A percentile compares a stretch with the other conserved stretches of the same genome.
Conservation (phyloP, 129 eudicot genomes). For the Lonicera japonica region DNA sequence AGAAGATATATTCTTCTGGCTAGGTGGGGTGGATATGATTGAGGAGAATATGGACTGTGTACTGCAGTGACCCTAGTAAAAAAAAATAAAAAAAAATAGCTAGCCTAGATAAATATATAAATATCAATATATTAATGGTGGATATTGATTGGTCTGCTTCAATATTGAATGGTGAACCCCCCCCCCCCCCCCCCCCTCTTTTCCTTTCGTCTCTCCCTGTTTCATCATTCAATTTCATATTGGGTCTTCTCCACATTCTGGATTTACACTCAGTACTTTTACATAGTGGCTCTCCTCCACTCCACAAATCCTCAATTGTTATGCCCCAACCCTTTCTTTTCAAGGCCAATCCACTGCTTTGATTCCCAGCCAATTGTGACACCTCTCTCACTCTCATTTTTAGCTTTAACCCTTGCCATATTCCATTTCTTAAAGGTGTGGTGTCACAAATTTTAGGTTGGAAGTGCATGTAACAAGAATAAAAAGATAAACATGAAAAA, state of each 20-base stretch:
- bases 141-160: background rate
- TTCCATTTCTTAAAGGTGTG: no score
- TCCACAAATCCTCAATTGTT: background rate
- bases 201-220: background rate
- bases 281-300: background rate
- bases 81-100: background rate
- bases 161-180: no score
- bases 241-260: constrained; percentile 2
- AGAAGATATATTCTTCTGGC: background rate
- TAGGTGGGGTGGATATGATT: background rate
- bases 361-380: background rate
- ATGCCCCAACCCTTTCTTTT: background rate
- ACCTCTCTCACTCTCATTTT: no score
- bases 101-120: background rate
- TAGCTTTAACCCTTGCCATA: no score
- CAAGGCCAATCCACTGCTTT: constrained; percentile 2
- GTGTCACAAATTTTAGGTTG: no score
- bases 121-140: background rate
- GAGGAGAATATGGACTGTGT: background rate
- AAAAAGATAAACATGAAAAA: no score
- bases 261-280: background rate
- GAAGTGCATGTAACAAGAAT: no score
- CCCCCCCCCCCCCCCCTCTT: no score
- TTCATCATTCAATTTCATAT: background rate
- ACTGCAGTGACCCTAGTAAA: background rate